Percentiles rank a stretch among this genome's conserved stretches.
Evolutionary conservation across 257 asterid genomes (phyloP).

Genomic region (Nicotiana benthamiana): DNA sequence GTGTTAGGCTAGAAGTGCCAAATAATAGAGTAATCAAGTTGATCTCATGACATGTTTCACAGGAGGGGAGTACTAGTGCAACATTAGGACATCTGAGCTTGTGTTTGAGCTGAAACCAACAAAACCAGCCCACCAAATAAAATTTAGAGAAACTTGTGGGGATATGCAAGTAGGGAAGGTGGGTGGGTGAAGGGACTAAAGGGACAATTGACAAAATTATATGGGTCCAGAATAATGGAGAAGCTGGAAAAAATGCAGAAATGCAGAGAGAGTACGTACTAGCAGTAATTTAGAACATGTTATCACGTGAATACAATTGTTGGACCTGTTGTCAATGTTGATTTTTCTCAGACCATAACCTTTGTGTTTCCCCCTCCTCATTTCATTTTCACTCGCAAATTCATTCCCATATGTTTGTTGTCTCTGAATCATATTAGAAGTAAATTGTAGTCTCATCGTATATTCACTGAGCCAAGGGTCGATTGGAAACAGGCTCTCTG

Average conservation of each 20-base stretch:
- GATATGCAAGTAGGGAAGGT: background rate
- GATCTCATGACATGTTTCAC: background rate
- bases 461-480: too few relatives aligned
- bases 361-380: constrained; percentile 7
- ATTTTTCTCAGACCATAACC: constrained; percentile 31
- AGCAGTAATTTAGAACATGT: background rate
- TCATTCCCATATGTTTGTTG: background rate
- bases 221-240: background rate
- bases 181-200: background rate
- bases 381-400: background rate
- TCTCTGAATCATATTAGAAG: too few relatives aligned
- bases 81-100: background rate
- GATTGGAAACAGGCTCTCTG: too few relatives aligned
- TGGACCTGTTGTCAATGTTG: constrained; percentile 34
- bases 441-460: background rate
- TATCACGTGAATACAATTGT: constrained; percentile 8
- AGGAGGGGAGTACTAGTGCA: background rate
- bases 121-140: background rate
- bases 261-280: background rate
- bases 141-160: background rate
- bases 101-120: constrained; percentile 1
- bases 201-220: too few relatives aligned
- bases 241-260: background rate
- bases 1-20: background rate
- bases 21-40: constrained; percentile 2